Percentiles rank a stretch among this genome's conserved stretches.
Conservation (phyloP, 257 asterid genomes). For the Striga asiatica region DNA sequence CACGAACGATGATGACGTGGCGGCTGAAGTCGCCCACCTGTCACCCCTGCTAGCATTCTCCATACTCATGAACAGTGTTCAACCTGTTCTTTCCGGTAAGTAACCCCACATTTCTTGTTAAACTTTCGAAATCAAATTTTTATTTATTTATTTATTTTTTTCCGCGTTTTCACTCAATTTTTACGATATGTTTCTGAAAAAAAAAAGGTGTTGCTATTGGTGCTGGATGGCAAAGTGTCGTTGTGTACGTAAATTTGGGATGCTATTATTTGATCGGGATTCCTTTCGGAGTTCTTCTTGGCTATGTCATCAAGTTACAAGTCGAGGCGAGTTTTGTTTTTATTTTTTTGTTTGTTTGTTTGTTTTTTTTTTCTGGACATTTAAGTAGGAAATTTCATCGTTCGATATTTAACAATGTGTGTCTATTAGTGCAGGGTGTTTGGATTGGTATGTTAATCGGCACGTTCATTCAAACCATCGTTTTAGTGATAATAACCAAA, state of each 20-base stretch:
- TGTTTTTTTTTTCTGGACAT: too few relatives aligned
- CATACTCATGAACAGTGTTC: constrained; percentile 50
- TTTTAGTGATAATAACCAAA: constrained; percentile 27
- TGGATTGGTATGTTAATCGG: constrained; percentile 68
- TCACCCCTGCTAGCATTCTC: constrained; percentile 62
- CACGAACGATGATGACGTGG: constrained; percentile 34
- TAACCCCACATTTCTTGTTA: too few relatives aligned
- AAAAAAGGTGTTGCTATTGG: constrained; percentile 63
- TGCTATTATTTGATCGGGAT: constrained; percentile 54
- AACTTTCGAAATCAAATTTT: too few relatives aligned
- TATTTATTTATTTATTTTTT: too few relatives aligned
- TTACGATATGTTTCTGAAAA: too few relatives aligned
- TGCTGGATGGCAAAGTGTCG: constrained; percentile 57
- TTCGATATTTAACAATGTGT: not conserved
- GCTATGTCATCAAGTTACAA: constrained; percentile 36
- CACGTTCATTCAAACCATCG: constrained; percentile 38
- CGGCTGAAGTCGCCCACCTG: constrained; percentile 32
- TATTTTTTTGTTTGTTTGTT: too few relatives aligned
- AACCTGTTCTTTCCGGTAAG: constrained; percentile 63
- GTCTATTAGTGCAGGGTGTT: constrained; percentile 32
- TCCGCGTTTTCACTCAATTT: too few relatives aligned
- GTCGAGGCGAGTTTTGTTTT: constrained; percentile 30
- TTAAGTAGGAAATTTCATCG: too few relatives aligned
- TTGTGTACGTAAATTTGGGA: constrained; percentile 48
- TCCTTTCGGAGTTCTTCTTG: constrained; percentile 46